A percentile compares a stretch with the other conserved stretches of the same genome.
These are phyloP conservation scores for Monosporozyma servazzii DNA, from an alignment of 805 yeast species.

Conservation along the genomic window DNA sequence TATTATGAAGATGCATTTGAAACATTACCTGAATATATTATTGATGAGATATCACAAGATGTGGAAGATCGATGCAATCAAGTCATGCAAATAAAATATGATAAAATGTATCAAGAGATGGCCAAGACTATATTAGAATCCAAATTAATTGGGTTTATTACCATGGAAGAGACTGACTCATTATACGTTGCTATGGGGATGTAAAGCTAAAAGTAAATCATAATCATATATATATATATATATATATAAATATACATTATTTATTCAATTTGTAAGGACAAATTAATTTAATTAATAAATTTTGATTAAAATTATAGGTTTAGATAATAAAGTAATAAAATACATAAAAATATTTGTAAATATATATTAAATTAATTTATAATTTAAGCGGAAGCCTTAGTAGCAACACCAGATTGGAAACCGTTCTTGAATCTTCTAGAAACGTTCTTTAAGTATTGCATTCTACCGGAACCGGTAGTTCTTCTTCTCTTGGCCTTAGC, in stretches of 20 bases:
- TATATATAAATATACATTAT: not conserved
- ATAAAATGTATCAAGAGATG: slow-evolving; percentile 38
- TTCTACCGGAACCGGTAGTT: slow-evolving; percentile 99
- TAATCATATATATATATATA: not conserved
- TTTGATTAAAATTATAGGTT: not conserved
- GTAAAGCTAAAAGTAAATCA: slow-evolving; percentile 1
- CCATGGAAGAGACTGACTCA: slow-evolving; percentile 73
- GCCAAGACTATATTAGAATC: slow-evolving; percentile 60
- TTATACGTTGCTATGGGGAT: slow-evolving; percentile 56
- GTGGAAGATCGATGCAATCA: slow-evolving; percentile 23
- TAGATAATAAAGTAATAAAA: slow-evolving; percentile 1
- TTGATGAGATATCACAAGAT: slow-evolving; percentile 31
- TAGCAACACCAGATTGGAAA: slow-evolving; percentile 82
- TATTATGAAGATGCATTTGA: slow-evolving; percentile 36
- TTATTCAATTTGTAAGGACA: too few species aligned
- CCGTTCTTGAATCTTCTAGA: slow-evolving; percentile 98
- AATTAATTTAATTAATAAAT: not conserved
- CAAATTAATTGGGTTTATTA: slow-evolving; percentile 37
- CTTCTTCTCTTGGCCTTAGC: slow-evolving; percentile 98
- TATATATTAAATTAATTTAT: not conserved
- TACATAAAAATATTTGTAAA: slow-evolving; percentile 4
- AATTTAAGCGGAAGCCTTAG: slow-evolving; percentile 52
- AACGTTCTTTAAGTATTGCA: slow-evolving; percentile 94
- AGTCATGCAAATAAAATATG: slow-evolving; percentile 19
- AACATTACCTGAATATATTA: slow-evolving; percentile 33